These are phyloP conservation scores for Vigna reflexopilosa DNA, from an alignment of 306 rosid species.

Conservation along the genomic window DNA sequence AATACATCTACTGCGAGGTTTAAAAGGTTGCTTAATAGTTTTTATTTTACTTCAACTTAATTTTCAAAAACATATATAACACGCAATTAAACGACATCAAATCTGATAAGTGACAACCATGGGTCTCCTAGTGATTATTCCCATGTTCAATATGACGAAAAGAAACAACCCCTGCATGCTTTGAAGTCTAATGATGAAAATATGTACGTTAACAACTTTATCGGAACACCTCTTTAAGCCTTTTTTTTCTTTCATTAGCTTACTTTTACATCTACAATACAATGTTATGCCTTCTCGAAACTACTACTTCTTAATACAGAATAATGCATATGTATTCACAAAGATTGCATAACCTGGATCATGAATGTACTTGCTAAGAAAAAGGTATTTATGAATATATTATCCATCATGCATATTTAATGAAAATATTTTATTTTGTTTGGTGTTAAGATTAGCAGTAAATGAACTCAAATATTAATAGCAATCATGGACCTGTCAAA, in stretches of 20 bases:
- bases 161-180: conserved; percentile 11
- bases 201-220: conserved; percentile 12
- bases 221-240: conserved; percentile 15
- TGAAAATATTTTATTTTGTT: conserved; percentile 32
- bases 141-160: not conserved
- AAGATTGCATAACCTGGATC: too few species aligned
- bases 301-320: conserved; percentile 17
- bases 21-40: too few species aligned
- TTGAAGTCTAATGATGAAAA: conserved; percentile 11
- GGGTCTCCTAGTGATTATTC: not conserved
- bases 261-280: conserved; percentile 3
- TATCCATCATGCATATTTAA: too few species aligned
- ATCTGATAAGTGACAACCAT: conserved; percentile 5
- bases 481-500: conserved; percentile 31
- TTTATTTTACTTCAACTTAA: not conserved
- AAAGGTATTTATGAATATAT: too few species aligned
- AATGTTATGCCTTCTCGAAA: not conserved
- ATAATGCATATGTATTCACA: not conserved
- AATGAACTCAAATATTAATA: conserved; percentile 22
- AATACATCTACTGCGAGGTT: too few species aligned
- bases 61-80: not conserved
- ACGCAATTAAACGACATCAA: not conserved
- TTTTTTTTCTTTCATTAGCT: not conserved
- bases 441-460: conserved; percentile 39
- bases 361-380: too few species aligned